Conservation (phyloP, 2,329 filamentous ascomycete species). For the Curvularia sp. region DNA sequence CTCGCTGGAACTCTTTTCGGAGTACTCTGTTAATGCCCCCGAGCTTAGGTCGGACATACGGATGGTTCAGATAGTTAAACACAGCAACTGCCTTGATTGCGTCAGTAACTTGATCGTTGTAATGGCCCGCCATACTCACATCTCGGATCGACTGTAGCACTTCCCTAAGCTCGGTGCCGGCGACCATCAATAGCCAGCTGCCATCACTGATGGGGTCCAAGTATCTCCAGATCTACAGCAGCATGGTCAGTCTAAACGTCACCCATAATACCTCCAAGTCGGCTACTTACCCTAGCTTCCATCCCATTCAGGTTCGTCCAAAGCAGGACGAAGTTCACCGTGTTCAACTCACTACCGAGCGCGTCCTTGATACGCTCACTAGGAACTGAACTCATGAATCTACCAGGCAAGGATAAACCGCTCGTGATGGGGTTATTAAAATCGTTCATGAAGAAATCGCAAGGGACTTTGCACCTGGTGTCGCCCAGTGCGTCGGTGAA, state of each 20-base stretch:
- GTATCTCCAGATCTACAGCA: background rate
- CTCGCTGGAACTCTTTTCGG: background rate
- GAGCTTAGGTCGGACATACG: background rate
- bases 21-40: background rate
- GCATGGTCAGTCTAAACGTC: background rate
- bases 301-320: background rate
- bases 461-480: background rate
- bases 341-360: background rate
- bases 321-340: background rate
- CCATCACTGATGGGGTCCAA: background rate
- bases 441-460: background rate
- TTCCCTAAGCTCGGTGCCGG: background rate
- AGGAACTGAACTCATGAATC: background rate
- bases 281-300: background rate
- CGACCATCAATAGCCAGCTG: background rate
- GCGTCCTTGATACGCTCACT: background rate
- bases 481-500: background rate
- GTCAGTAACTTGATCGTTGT: background rate
- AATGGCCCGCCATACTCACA: background rate
- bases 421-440: background rate
- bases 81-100: background rate
- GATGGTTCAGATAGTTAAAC: background rate
- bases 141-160: background rate
- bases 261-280: background rate
- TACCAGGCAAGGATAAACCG: background rate